Base-by-base conservation (phyloP, 768 basidiomycete species). In the Omphalotus guepiniiformis region DNA sequence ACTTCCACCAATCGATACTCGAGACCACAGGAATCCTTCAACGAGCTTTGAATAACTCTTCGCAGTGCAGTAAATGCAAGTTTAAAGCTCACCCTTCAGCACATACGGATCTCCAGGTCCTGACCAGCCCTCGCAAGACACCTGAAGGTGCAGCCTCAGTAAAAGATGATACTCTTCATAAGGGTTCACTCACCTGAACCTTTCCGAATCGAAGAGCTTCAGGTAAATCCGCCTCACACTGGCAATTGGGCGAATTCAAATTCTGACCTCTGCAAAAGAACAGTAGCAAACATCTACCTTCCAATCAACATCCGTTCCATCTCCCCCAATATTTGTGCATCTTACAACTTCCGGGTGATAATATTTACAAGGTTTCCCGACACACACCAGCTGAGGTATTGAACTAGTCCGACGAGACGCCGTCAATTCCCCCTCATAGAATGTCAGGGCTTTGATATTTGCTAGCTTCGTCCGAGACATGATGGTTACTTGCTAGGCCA, bases 221-320 rank as follows among this genome's bases (percentile, higher is more conserved):
- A 7, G 93, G 94, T 5, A 97, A 71, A 60, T 97, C 93, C 28
- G 92, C 85, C 63, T 92, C 85, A 59, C 93, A 96, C 86, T 93
- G 54, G 18, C 48, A 18, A 47, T n/a, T 16, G 39, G 50, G n/a
- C 21, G 11, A 15, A 19, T 21, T 28, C 19, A 47, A 41, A n/a
- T 34, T 42, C 13, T 18, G 13, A 38, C n/a, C n/a, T n/a, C n/a
- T 25, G 21, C n/a, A 4, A 16, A 36, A 29, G 34, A 30, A 36
- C 35, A 13, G 13, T 8, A 6, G 23, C 5, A 37, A 18, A 37
- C 4, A 67, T 75, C 55, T 57, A 84, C 89, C 78, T 88, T 90
- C 94, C 94, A 97, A 58, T 95, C 92, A 2, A 94, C 82, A 8
- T 89, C 88, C 1, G 78, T 71, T 4, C 88, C 92, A 50, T 69